Conservation (phyloP, 140 eudicot genomes). For the Artemisia princeps region DNA sequence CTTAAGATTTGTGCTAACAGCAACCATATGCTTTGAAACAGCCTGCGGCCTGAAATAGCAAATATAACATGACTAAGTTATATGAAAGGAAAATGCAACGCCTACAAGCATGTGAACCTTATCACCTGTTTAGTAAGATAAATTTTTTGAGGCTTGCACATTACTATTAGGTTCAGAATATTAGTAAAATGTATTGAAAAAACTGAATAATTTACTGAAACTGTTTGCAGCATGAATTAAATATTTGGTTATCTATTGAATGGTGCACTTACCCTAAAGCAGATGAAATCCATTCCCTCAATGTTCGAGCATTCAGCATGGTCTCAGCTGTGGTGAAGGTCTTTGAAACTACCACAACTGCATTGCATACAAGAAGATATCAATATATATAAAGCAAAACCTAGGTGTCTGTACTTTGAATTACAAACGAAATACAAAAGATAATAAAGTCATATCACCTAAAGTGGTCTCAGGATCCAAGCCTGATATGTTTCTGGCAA, state of each 20-base stretch:
- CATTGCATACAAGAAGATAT: slow-evolving; percentile 25
- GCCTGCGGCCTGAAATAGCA: slow-evolving; percentile 66
- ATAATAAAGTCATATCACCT: slow-evolving; percentile 37
- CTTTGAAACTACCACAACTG: slow-evolving; percentile 96
- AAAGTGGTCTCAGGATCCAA: slow-evolving; percentile 87
- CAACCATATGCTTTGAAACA: slow-evolving; percentile 98
- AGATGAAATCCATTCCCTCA: slow-evolving; percentile 96
- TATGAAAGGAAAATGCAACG: slow-evolving; percentile 3
- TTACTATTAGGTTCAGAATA: slow-evolving; percentile 6
- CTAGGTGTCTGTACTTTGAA: neutral
- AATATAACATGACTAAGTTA: slow-evolving; percentile 1
- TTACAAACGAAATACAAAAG: neutral
- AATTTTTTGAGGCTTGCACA: neutral
- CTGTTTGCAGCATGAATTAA: too few relatives aligned
- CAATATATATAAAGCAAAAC: neutral
- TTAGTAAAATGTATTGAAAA: neutral
- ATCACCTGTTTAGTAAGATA: slow-evolving; percentile 2
- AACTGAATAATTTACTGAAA: too few relatives aligned
- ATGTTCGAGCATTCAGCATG: slow-evolving; percentile 88
- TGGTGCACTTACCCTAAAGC: slow-evolving; percentile 66
- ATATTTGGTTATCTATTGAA: neutral
- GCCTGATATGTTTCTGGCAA: slow-evolving; percentile 82
- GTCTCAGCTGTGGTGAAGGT: slow-evolving; percentile 98
- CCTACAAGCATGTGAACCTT: neutral
- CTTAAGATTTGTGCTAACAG: slow-evolving; percentile 94